A percentile compares a stretch with the other conserved stretches of the same genome.
Conservation (phyloP, 1,284 basidiomycete genomes). For the Melanopsichium pennsylvanicum region DNA sequence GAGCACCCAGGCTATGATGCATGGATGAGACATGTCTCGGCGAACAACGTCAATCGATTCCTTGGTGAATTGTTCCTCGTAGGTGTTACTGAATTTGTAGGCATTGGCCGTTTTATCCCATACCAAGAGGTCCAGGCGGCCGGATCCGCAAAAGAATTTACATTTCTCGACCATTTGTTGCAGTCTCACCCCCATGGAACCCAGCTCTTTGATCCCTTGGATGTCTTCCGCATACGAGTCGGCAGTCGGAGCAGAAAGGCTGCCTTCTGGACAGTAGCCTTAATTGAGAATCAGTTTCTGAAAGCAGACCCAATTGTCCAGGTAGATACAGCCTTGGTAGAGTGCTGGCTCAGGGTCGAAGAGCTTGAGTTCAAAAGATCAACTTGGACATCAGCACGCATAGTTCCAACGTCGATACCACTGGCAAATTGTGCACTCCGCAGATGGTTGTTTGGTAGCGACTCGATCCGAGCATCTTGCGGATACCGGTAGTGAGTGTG, state of each 20-base stretch:
- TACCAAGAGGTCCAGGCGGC: slow-evolving; percentile 43
- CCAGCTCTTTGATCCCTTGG: slow-evolving; percentile 39
- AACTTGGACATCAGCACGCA: slow-evolving; percentile 30
- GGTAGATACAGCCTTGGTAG: slow-evolving; percentile 38
- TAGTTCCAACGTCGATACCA: slow-evolving; percentile 44
- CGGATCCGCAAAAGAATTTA: slow-evolving; percentile 34
- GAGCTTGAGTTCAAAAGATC: not conserved
- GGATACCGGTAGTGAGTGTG: slow-evolving; percentile 47
- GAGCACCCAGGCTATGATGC: slow-evolving; percentile 49
- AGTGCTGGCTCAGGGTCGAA: no score
- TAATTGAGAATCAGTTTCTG: slow-evolving; percentile 48
- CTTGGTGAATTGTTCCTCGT: slow-evolving; percentile 32
- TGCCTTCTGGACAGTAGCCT: slow-evolving; percentile 44
- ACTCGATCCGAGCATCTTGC: slow-evolving; percentile 44
- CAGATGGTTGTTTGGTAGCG: slow-evolving; percentile 22
- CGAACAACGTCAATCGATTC: slow-evolving; percentile 50
- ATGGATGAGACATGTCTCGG: slow-evolving; percentile 45
- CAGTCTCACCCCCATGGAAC: slow-evolving; percentile 45
- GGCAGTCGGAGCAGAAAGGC: slow-evolving; percentile 29
- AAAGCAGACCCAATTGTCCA: slow-evolving; percentile 51
- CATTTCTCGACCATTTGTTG: slow-evolving; percentile 50
- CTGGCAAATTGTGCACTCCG: slow-evolving; percentile 10
- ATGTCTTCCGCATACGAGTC: slow-evolving; percentile 31
- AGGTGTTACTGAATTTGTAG: slow-evolving; percentile 37
- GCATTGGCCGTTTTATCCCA: slow-evolving; percentile 55